Percentiles rank a stretch among this genome's conserved stretches.
Conservation (phyloP, 2,329 filamentous ascomycete species). For the Cladosporium colombiae region DNA sequence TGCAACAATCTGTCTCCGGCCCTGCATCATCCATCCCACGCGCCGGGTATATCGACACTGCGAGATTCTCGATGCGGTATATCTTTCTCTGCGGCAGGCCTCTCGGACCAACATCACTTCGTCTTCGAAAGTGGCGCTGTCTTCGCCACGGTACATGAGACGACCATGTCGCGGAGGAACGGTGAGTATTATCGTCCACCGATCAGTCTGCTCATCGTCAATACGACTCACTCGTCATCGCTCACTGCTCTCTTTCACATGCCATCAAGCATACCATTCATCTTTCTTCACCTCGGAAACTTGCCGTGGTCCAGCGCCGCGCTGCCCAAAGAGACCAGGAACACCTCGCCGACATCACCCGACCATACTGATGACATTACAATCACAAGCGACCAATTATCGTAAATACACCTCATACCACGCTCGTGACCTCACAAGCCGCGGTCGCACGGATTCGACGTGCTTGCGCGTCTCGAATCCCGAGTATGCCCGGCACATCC, state of each 20-base stretch:
- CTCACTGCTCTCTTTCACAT: background rate
- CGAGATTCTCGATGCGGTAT: background rate
- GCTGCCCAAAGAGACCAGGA: background rate
- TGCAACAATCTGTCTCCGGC: background rate
- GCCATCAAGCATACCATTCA: background rate
- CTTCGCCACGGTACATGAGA: background rate
- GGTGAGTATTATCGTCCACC: background rate
- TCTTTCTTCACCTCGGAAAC: background rate
- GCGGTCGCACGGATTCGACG: constrained; percentile 5
- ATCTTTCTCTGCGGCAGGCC: background rate
- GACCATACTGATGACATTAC: background rate
- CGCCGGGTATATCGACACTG: background rate
- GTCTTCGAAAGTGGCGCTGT: background rate
- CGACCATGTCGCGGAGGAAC: background rate
- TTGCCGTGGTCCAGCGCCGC: background rate
- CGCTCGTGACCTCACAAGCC: constrained; percentile 3
- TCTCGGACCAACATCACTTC: background rate
- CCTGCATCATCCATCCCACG: background rate
- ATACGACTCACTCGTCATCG: background rate
- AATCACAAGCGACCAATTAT: constrained; percentile 8
- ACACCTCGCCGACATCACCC: constrained; percentile 8
- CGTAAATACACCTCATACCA: background rate
- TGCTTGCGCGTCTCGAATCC: background rate
- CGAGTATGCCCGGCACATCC: constrained; percentile 10
- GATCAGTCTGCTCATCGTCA: background rate